Evolutionary conservation across 2,329 filamentous ascomycete species (phyloP), one percentile per base, ranked within the genome.

Genomic region (Nemania sp.): DNA sequence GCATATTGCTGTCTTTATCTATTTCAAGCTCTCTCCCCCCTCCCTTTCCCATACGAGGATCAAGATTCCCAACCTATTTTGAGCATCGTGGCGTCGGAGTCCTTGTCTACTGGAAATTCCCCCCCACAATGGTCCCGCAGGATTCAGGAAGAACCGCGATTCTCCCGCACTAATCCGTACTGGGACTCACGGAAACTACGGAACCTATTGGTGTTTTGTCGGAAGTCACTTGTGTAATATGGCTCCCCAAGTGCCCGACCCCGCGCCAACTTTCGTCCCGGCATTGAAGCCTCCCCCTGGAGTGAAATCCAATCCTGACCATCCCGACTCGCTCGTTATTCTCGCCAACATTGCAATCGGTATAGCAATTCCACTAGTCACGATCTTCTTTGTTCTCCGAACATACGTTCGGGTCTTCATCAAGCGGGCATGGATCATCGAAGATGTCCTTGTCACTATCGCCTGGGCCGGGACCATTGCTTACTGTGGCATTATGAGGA

Each of bases 401-500:
- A 18, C 35, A 1, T 69, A 66, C n/a, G 45, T 39, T 20, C 46
- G 67, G 1, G 42, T 65, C 1, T 63, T n/a, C 4, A 60, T 65
- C 32, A 65, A 57, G 43, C 57, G 53, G 13, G 7, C 37, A 32
- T 67, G 65, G 64, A 63, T 60, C 18, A 50, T 68, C 11, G 65
- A 69, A 54, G 65, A 68, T 25, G 18, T 45, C 18, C 18, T 13
- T 12, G 18, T 25, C n/a, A 17, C 35, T 18, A 53, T 45, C 17
- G 43, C 18, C 15, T 46, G 57, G 66, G 17, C 47, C 5, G 65
- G 65, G 9, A 67, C 60, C 1, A 15, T 68, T n/a, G 11, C 58
- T 5, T 57, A 46, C 35, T 57, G 49, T 39, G 63, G 50, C 1
- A 15, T 59, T 7, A 34, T 21, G 6, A 40, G 37, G 7, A 49